phyloP scores from a whole-genome alignment of 352 stramenopile genomes.

The Globisporangium sylvaticum region DNA sequence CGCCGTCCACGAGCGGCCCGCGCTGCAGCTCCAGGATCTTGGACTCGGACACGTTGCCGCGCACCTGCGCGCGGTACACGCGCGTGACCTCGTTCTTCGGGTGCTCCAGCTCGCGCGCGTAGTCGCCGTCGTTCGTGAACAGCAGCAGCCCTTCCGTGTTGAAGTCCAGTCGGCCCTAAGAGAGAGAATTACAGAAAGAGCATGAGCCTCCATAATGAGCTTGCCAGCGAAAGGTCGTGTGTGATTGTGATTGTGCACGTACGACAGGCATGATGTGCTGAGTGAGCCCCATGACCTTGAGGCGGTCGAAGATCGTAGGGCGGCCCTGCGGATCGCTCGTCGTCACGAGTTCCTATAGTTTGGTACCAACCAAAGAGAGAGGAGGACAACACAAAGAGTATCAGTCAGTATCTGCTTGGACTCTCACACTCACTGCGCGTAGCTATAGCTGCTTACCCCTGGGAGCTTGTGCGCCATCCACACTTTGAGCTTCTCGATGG shows the following conservation, averaged over 20 bases:
- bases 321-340: conserved; percentile 71
- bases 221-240: neutral
- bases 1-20: conserved; percentile 75
- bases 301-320: conserved; percentile 85
- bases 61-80: conserved; percentile 84
- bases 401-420: neutral
- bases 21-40: conserved; percentile 77
- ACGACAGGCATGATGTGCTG: conserved; percentile 89
- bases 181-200: neutral
- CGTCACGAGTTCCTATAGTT: conserved; percentile 69
- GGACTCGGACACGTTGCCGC: conserved; percentile 69
- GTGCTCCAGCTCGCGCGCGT: conserved; percentile 86
- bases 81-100: conserved; percentile 70
- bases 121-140: conserved; percentile 91
- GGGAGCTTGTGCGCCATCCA: conserved; percentile 88
- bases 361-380: neutral
- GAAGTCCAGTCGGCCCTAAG: conserved; percentile 88
- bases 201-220: neutral
- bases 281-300: conserved; percentile 74
- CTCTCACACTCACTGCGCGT: neutral
- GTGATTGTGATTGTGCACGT: too few relatives aligned
- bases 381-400: neutral
- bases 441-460: conserved; percentile 43
- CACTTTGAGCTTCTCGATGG: conserved; percentile 44
- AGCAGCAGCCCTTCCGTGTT: conserved; percentile 91